Conservation (phyloP, 371 early-diverging fungal species). For the Coemansia sp. region DNA sequence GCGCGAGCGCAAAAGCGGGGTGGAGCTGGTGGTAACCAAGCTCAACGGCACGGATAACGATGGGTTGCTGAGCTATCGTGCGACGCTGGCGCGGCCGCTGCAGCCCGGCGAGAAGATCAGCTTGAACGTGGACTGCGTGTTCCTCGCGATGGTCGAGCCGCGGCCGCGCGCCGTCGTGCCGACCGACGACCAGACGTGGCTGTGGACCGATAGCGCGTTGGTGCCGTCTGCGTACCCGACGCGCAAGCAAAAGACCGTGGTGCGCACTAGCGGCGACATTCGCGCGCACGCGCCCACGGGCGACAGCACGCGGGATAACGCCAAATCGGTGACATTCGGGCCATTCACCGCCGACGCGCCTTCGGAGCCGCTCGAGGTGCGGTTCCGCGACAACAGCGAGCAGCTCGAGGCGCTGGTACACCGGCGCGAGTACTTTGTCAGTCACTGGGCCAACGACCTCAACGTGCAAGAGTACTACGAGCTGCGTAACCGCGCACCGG, state of each 20-base stretch:
- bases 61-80: conserved; percentile 53
- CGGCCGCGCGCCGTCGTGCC: conserved; percentile 73
- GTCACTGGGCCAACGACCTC: conserved; percentile 83
- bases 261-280: conserved; percentile 51
- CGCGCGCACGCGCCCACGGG: conserved; percentile 11
- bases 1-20: conserved; percentile 41
- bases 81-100: conserved; percentile 60
- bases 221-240: conserved; percentile 68
- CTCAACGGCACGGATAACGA: conserved; percentile 24
- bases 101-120: conserved; percentile 64
- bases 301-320: conserved; percentile 51
- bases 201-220: conserved; percentile 64
- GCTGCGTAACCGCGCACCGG: conserved; percentile 79
- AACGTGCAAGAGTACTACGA: conserved; percentile 84
- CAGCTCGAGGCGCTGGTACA: conserved; percentile 66
- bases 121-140: conserved; percentile 66
- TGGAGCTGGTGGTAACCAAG: conserved; percentile 7
- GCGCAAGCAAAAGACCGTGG: conserved; percentile 75
- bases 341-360: conserved; percentile 57
- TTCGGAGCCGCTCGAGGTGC: conserved; percentile 56
- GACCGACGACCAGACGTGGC: conserved; percentile 65
- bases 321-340: conserved; percentile 70
- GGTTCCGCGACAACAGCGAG: conserved; percentile 68
- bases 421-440: conserved; percentile 75
- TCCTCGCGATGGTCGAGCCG: conserved; percentile 61